Evolutionary conservation across 2,329 filamentous ascomycete genomes (phyloP), one percentile per base, ranked within the genome.

Genomic region (Alternaria novae-zelandiae): DNA sequence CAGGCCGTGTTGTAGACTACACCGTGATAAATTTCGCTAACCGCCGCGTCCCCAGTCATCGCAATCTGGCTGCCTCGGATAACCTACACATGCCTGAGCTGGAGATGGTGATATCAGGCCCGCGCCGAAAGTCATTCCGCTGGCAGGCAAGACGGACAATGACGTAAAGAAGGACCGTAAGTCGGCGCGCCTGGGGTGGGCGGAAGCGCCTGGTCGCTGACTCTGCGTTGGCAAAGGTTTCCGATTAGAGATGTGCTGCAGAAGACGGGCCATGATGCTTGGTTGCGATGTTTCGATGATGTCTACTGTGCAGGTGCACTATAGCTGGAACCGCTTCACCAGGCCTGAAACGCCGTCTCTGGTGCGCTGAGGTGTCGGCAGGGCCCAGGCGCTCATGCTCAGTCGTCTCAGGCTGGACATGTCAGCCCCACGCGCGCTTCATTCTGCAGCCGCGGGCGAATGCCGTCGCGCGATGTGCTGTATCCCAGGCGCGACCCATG

Each of bases 391-490:
- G 49, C 12, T 32, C 28, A 26, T 59, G 30, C 20, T 15, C 49
- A 49, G n/a, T 26, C 46, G 60, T 63, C 56, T 63, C 60, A 63
- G 55, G 21, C 49, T 47, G 59, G 57, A 43, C 12, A 61, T 47
- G 54, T 61, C 23, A 36, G 56, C 60, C 49, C 60, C 56, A 57
- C 55, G 55, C 55, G 59, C 59, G 36, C 59, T 62, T 59, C 49
- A 46, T 36, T 54, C 49, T 51, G 41, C 50, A 55, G 47, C 54
- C 25, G 41, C 47, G 26, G 47, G 26, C 61, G 41, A 57, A 64
- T 64, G 53, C 46, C 54, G 28, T 61, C 26, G 61, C 61, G 54
- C 57, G 30, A 53, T 55, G 54, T 21, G 45, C 32, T 32, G 41
- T 32, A 32, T 43, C 23, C 54, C 20, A 53, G 54, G 46, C 59